Evolutionary conservation across 768 basidiomycete species (phyloP).

Genomic region (Russula emetica): DNA sequence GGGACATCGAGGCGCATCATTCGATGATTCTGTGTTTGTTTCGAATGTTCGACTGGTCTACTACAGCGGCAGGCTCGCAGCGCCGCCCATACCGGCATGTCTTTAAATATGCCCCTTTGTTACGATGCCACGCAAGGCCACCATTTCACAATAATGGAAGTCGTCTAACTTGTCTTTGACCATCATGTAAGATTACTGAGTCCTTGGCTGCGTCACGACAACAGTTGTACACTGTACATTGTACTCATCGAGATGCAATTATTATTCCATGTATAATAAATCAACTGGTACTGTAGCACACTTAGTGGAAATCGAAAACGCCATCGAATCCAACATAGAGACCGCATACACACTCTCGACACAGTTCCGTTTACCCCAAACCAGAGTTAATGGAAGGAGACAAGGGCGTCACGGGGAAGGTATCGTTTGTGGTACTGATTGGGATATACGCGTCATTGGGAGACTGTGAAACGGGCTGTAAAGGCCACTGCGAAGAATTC

Average conservation of each 20-base stretch:
- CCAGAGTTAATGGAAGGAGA: background rate
- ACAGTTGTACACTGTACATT: background rate
- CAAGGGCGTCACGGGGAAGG: background rate
- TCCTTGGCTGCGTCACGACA: background rate
- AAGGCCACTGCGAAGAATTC: background rate
- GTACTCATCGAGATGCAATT: background rate
- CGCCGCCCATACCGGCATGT: too few species aligned
- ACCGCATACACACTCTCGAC: too few species aligned
- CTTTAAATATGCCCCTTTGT: too few species aligned
- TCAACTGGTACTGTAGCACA: background rate
- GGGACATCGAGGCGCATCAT: too few species aligned
- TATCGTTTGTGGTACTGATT: background rate
- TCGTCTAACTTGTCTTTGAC: too few species aligned
- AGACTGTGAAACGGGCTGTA: background rate
- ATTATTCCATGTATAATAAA: background rate
- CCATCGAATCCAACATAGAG: background rate
- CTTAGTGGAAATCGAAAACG: background rate
- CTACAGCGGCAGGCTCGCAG: too few species aligned
- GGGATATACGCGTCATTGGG: background rate
- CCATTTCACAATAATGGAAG: too few species aligned
- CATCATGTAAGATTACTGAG: background rate
- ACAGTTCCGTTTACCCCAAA: background rate
- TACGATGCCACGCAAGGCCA: too few species aligned
- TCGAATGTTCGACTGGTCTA: too few species aligned
- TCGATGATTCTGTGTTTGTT: too few species aligned